Evolutionary conservation across 2,329 filamentous ascomycete genomes (phyloP), one percentile per base, ranked within the genome.

Genomic region (Chrysoporthe austroafricana): DNA sequence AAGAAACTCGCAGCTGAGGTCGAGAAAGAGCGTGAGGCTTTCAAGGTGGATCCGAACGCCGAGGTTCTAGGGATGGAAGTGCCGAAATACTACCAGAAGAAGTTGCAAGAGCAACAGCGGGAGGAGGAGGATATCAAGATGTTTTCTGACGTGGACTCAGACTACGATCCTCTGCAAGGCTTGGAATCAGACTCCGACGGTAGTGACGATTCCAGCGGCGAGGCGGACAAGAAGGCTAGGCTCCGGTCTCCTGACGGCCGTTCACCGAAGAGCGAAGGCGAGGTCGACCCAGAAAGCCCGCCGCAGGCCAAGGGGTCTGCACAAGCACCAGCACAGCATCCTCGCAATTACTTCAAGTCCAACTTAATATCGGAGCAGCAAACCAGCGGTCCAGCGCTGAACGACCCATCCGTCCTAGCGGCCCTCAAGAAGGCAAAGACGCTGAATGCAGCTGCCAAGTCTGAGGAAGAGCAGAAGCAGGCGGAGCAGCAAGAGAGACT

Each of bases 361-460:
- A 82, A 85, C 52, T 81, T 89, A 52, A 80, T 86, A 18, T 85
- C 85, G 1, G 83, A 86, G 57, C 82, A 87, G 70, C 77, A 77
- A 16, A 79, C 81, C 60, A 83, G 83, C 69, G 80, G 80, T 1
- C 84, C 86, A 1, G 88, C 86, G 4, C 86, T 90, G 74, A 86
- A 85, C 36, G 93, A 97, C 74, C 91, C 93, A 2, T 88, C 91
- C 2, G 90, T 97, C 70, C 85, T 94, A 71, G 93, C 93, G 3
- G 93, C 93, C 0, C 85, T 99, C 74, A 93, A 94, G 79, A 94
- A 94, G 77, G 95, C 95, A 11, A 91, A 91, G 21, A 82, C 88
- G 11, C 83, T 93, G 65, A 81, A 85, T 77, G 82, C 82, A 68
- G 77, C 76, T 72, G 75, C 76, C 26, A 80, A 77, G 79, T 82